Base-by-base conservation (phyloP, 139 green algal genomes). In the Pleodorina starrii region DNA sequence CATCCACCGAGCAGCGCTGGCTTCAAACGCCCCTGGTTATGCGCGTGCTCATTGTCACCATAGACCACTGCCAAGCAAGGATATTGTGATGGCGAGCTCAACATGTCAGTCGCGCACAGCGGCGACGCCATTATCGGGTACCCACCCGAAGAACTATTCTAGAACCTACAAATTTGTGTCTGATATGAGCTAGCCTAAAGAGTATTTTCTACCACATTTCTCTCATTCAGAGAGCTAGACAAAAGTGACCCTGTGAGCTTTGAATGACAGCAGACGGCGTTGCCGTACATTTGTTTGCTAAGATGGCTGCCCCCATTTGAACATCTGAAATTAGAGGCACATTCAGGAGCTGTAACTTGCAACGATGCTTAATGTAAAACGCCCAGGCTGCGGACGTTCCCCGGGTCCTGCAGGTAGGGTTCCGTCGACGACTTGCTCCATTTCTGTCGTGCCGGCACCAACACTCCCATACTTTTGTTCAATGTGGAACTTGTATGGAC, bases 1-100 rank as follows among this genome's bases (percentile, higher is more conserved):
- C 72, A 80, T 54, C 40, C 40, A 12, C 40, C 72, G 11, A 57
- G 21, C 14, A 73, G 6, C 17, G 72, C 7, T 19, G 21, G 29
- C 72, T 80, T 54, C 40, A 51, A 32, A 38, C 21, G 27, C 32
- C 63, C 63, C 48, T 57, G 48, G 12, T 12, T 12, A 38, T 73
- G 21, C n/a, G 25, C 63, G 32, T 73, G 69, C 17, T 80, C 40
- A 16, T 7, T 9, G 1, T 11, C 40, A 59, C 21, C 72, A 80
- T 59, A 80, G 1, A 80, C 40, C 72, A 59, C 32, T 1, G 35
- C 72, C 23, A 32, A 46, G 68, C 68, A 76, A n/a, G 23, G 32
- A 32, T 76, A 76, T 76, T 76, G 68, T 76, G 68, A 32, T 48
- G 68, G 46, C 19, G 19, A 29, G 68, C 68, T 48, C 32, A 76